Percentiles rank a stretch among this genome's conserved stretches.
Conservation (phyloP, 1,284 basidiomycete species). For the Marasmius oreades region DNA sequence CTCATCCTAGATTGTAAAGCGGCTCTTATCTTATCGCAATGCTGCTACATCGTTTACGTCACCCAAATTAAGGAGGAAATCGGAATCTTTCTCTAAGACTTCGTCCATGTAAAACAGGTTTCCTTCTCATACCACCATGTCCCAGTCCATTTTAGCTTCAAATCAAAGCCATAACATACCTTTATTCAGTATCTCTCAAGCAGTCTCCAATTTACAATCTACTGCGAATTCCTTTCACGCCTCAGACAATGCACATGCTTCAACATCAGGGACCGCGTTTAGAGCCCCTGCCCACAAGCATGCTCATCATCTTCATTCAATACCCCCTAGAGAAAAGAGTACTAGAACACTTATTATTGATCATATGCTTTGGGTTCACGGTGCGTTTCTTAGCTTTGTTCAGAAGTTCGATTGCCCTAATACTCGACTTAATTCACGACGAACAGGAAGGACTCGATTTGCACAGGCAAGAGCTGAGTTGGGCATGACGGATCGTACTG, state of each 20-base stretch:
- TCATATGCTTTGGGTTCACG: constrained; percentile 79
- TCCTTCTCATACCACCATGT: constrained; percentile 3
- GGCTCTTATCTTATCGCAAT: not conserved
- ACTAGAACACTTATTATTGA: constrained; percentile 79
- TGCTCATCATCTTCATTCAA: constrained; percentile 71
- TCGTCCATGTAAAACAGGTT: not conserved
- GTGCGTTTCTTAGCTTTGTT: constrained; percentile 23
- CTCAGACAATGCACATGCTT: not conserved
- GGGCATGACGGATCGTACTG: constrained; percentile 75
- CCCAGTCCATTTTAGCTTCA: constrained; percentile 1
- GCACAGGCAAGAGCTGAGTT: constrained; percentile 78
- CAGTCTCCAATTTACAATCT: constrained; percentile 1
- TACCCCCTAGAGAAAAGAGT: constrained; percentile 75
- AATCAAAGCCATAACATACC: not conserved
- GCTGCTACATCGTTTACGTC: not conserved
- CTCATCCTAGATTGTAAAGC: too few relatives aligned
- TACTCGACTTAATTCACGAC: not conserved
- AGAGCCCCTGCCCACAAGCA: constrained; percentile 65
- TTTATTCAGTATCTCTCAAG: constrained; percentile 1
- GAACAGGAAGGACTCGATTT: constrained; percentile 58
- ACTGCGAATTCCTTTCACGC: constrained; percentile 4
- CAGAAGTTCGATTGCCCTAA: not conserved
- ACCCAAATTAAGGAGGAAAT: constrained; percentile 1
- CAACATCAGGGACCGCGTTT: constrained; percentile 27
- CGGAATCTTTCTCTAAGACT: constrained; percentile 2